phyloP scores from a whole-genome alignment of 2,329 filamentous ascomycete genomes.

The Cladosporium sp. region DNA sequence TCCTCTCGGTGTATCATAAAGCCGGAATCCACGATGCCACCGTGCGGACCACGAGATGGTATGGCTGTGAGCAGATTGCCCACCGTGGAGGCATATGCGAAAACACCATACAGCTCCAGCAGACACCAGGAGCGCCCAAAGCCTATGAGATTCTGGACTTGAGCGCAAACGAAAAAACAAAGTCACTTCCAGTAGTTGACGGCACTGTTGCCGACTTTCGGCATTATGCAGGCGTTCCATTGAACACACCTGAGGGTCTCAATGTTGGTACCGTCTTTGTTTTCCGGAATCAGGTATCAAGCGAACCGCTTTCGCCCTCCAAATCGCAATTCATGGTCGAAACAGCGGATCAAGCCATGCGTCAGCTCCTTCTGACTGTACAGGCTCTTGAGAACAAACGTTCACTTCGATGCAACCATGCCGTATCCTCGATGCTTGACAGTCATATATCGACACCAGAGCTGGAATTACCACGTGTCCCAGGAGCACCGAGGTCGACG shows the following conservation, averaged over 20 bases:
- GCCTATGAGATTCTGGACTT: constrained; percentile 12
- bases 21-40: neutral
- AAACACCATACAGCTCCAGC: constrained; percentile 4
- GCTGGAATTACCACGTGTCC: neutral
- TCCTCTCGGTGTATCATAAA: constrained; percentile 4
- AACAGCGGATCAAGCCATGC: neutral
- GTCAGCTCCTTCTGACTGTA: constrained; percentile 8
- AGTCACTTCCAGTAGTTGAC: constrained; percentile 9
- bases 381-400: constrained; percentile 10
- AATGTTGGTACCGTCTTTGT: constrained; percentile 37
- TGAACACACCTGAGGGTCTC: constrained; percentile 52
- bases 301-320: neutral
- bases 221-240: constrained; percentile 53
- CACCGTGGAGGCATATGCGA: constrained; percentile 13
- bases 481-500: neutral
- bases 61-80: constrained; percentile 10
- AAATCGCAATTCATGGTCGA: neutral
- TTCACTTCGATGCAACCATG: constrained; percentile 2
- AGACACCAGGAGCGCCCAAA: neutral
- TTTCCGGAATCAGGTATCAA: neutral
- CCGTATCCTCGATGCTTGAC: constrained; percentile 5
- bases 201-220: constrained; percentile 30
- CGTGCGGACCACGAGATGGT: constrained; percentile 9
- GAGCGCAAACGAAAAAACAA: constrained; percentile 1
- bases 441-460: neutral